Evolutionary conservation across 306 rosid genomes (phyloP).

Genomic region (Pyrus communis): DNA sequence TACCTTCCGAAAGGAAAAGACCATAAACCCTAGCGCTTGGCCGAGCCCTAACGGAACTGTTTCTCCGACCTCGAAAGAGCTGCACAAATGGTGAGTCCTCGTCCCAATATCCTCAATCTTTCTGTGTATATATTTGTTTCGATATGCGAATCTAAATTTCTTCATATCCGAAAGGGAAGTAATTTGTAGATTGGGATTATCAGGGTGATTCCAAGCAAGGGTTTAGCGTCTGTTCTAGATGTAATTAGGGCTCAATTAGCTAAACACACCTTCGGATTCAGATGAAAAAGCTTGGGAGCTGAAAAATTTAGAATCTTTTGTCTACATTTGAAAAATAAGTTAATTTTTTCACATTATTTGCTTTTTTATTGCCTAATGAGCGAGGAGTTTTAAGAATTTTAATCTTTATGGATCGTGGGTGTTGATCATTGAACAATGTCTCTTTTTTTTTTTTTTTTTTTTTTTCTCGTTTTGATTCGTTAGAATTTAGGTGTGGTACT

Average conservation of each 20-base stretch:
- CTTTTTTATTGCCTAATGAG: neutral
- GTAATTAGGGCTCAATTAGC: neutral
- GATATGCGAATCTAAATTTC: neutral
- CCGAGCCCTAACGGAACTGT: neutral
- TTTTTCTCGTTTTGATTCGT: neutral
- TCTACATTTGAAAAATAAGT: neutral
- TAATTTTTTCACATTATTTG: neutral
- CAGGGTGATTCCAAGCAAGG: neutral
- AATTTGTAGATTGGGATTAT: neutral
- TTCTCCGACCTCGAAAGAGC: neutral
- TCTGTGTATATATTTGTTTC: neutral
- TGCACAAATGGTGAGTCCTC: slow-evolving; percentile 9
- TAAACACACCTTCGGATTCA: neutral
- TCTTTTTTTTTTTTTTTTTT: neutral
- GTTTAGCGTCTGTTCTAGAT: neutral
- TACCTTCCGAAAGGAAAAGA: neutral
- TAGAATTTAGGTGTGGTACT: neutral
- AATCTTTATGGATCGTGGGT: neutral
- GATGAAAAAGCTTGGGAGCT: neutral
- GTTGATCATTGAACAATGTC: neutral
- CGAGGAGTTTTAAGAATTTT: neutral
- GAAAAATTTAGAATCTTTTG: neutral
- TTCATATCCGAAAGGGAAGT: neutral
- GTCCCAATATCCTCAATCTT: neutral
- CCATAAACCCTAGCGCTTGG: neutral